Evolutionary conservation across 192 early-diverging fungal species (phyloP).

Genomic region (Coemansia erecta): DNA sequence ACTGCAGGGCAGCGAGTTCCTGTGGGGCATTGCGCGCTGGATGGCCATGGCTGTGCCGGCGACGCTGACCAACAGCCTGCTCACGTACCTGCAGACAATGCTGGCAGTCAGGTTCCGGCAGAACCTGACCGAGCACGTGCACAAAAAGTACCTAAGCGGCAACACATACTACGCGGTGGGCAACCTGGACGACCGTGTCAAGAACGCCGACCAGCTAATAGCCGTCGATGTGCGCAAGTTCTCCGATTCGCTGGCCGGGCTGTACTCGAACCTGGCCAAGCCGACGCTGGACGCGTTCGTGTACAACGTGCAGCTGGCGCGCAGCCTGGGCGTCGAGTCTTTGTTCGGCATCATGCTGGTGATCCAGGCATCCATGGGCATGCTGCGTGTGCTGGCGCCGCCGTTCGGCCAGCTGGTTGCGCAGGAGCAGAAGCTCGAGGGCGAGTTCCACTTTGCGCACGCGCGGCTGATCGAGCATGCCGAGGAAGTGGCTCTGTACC

Average conservation of each 20-base stretch:
- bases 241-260: conserved; percentile 75
- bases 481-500: conserved; percentile 92
- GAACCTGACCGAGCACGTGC: conserved; percentile 84
- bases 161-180: conserved; percentile 94
- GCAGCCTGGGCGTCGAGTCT: conserved; percentile 81
- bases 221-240: conserved; percentile 92
- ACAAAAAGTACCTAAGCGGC: conserved; percentile 79
- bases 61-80: conserved; percentile 94
- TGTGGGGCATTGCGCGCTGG: conserved; percentile 84
- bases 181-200: conserved; percentile 91
- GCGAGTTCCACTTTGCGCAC: conserved; percentile 94
- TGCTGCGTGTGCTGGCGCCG: conserved; percentile 83
- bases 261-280: conserved; percentile 95
- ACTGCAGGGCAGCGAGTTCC: conserved; percentile 65
- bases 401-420: conserved; percentile 96
- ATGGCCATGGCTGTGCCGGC: conserved; percentile 92
- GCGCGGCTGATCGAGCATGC: conserved; percentile 92
- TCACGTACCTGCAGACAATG: conserved; percentile 74
- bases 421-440: conserved; percentile 87
- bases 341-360: conserved; percentile 79
- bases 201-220: conserved; percentile 85
- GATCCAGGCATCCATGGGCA: conserved; percentile 72
- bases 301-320: conserved; percentile 85
- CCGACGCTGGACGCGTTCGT: conserved; percentile 91
- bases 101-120: conserved; percentile 78